These are phyloP conservation scores for Yamadazyma sp. DNA, from an alignment of 805 yeast species.

Conservation along the genomic window DNA sequence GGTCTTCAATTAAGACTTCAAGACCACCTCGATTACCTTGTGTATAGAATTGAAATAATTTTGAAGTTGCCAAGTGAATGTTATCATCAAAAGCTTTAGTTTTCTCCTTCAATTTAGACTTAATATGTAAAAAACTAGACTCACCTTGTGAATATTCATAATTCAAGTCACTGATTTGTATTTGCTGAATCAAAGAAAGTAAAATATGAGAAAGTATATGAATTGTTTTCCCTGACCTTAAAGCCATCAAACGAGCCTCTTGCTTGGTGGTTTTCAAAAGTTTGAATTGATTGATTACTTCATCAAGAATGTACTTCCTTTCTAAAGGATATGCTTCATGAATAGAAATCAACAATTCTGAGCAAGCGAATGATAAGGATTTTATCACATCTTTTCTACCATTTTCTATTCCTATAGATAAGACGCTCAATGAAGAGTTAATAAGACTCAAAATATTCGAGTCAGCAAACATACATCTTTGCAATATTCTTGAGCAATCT, in stretches of 20 bases:
- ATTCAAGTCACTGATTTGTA: background rate
- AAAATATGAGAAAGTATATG: conserved; percentile 4
- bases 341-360: conserved; percentile 2
- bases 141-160: background rate
- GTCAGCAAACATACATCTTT: conserved; percentile 1
- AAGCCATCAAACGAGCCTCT: conserved; percentile 1
- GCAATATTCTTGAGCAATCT: background rate
- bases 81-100: no score
- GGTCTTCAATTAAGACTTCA: conserved; percentile 6
- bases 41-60: conserved; percentile 1
- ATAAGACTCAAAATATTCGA: background rate
- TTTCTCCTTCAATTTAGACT: no score
- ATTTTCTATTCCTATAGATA: background rate
- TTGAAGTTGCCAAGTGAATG: background rate
- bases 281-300: conserved; percentile 1
- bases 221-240: background rate
- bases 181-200: conserved; percentile 4
- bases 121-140: no score
- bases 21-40: conserved; percentile 1
- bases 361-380: background rate
- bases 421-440: background rate
- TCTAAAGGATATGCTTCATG: conserved; percentile 7
- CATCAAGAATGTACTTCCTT: conserved; percentile 7
- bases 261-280: conserved; percentile 2
- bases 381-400: background rate